Evolutionary conservation across 352 stramenopile genomes (phyloP), one percentile per base, ranked within the genome.

Genomic region (Peronospora tabacina): DNA sequence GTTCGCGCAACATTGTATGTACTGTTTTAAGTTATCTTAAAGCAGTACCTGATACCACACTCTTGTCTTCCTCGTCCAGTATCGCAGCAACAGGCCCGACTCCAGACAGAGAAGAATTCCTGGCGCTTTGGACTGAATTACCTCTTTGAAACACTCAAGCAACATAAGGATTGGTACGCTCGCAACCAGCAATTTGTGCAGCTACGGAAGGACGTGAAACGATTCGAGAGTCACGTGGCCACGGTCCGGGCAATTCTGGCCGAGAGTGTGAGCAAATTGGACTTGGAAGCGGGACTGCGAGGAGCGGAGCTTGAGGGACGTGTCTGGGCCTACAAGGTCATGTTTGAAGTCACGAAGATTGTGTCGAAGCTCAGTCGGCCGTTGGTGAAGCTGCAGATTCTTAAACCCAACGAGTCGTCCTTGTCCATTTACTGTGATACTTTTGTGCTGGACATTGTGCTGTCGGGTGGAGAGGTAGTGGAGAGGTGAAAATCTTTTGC

Each of bases 291-390:
- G 0, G 82, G 82, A 6, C 62, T 94, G 11, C 76, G 82, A n/a
- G 82, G 82, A 7, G 82, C 82, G 0, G 82, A 94, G 58, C 70
- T 94, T 9, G 79, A 94, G 29, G 82, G 82, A 20, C 78, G 82
- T 45, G 82, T 94, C 30, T 80, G 82, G 19, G 75, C 80, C 17
- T 94, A 94, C 73, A 86, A 87, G 49, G 70, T 94, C 64, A 87
- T 94, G 70, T 94, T 94, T 42, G 82, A 94, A 49, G 82, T 94
- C 22, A 91, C 82, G 39, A 90, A 89, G 63, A 91, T 94, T 52
- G 75, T 84, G 28, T 87, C 78, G 36, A 85, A 80, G 28, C 69
- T 94, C 46, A 94, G 82, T 47, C 80, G 82, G 2, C 82, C 82
- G 38, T 69, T 90, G 8, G 82, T 94, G 16, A 89, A 90, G 66